Base-by-base conservation (phyloP, 768 basidiomycete species). In the Polyporus arcularius region DNA sequence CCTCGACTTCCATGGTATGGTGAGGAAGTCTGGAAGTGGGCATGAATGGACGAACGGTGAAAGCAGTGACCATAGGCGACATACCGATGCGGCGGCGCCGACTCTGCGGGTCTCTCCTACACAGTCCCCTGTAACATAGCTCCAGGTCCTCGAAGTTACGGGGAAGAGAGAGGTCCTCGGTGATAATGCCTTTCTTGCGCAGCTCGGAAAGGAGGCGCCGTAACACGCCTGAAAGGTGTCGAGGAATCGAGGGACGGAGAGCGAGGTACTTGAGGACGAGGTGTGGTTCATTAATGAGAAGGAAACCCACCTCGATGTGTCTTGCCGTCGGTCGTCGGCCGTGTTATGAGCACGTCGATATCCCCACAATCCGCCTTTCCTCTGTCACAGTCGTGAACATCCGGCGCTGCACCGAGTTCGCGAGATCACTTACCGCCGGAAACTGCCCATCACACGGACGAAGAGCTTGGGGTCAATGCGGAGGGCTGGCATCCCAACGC, bases 381-480 rank as follows among this genome's bases (percentile, higher is more conserved):
- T 60, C 94, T 92, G 42, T 21, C 30, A 18, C n/a, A 26, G 31
- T 5, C 47, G 10, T 16, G 50, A 30, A 39, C 21, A 21, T 14
- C 26, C 32, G n/a, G 52, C 10, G 15, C 57, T 28, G 2, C 21
- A 18, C 47, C 15, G 12, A 41, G n/a, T 9, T 40, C 21, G 26
- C 8, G 43, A 61, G 6, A 52, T 45, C 14, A 62, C 67, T 52
- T 64, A 84, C 89, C 92, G 80, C 67, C 95, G 77, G 71, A 88
- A 98, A 64, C 92, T 94, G 1, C 95, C 96, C 95, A 96, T 96
- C 50, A 96, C 88, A 52, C 94, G 87, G 10, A 97, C 74, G 67
- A 83, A 86, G 28, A 96, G 69, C 54, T 83, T 82, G 5, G 83
- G 75, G 68, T 96, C 94, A 35, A 96, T 79, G 1, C 73, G 74